These are phyloP conservation scores for Raddia distichophylla DNA, from an alignment of 176 grass and related monocot species.

Conservation along the genomic window DNA sequence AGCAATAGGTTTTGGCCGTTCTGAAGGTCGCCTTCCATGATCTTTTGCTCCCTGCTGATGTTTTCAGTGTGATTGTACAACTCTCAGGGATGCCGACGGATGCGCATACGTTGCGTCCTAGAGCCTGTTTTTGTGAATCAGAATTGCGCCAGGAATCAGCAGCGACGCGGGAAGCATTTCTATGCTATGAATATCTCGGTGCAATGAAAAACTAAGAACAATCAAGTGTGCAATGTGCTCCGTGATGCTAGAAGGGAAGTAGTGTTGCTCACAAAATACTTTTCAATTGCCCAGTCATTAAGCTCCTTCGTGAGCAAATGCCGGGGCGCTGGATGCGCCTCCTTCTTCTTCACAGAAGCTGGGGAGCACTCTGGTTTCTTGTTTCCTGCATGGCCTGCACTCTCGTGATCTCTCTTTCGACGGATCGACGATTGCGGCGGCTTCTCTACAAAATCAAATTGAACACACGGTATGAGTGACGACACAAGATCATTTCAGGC, in stretches of 20 bases:
- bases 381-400: neutral
- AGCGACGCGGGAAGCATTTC: neutral
- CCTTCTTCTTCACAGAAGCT: neutral
- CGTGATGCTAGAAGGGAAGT: neutral
- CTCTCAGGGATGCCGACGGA: neutral
- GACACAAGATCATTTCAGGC: neutral
- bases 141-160: neutral
- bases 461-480: neutral
- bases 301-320: neutral
- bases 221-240: neutral
- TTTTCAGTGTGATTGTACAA: constrained; percentile 19
- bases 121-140: neutral
- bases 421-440: neutral
- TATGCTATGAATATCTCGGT: neutral
- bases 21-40: neutral
- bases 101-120: neutral
- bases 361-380: neutral
- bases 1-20: neutral
- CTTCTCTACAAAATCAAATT: constrained; percentile 8
- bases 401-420: neutral
- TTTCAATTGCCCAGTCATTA: neutral
- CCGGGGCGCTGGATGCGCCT: neutral
- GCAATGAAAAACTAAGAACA: neutral
- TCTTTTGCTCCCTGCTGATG: neutral
- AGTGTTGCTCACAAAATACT: neutral